These are phyloP conservation scores for Cladorrhinum sp. DNA, from an alignment of 2,329 filamentous ascomycete species.

Conservation along the genomic window DNA sequence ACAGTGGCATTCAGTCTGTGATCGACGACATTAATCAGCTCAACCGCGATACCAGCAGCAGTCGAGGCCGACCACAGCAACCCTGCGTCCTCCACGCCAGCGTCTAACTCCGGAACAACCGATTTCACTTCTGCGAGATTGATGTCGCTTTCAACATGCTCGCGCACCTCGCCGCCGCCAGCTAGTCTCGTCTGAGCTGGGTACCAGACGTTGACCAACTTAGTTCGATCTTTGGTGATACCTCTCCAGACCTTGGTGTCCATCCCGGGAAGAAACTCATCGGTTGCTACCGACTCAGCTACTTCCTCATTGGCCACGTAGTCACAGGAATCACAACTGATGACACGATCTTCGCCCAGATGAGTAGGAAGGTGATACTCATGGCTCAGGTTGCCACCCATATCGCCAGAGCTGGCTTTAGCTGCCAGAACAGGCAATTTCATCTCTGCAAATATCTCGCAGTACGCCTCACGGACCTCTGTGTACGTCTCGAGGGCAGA, in stretches of 20 bases:
- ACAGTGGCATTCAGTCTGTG: conserved; percentile 19
- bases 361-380: conserved; percentile 84
- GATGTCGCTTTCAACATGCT: conserved; percentile 35
- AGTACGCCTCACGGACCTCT: conserved; percentile 70
- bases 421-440: conserved; percentile 81
- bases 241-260: conserved; percentile 54
- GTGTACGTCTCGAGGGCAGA: conserved; percentile 79
- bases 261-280: conserved; percentile 1
- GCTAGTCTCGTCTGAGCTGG: conserved; percentile 35
- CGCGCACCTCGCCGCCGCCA: conserved; percentile 19
- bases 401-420: conserved; percentile 89
- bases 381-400: conserved; percentile 89
- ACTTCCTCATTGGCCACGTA: conserved; percentile 87
- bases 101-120: conserved; percentile 65
- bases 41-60: conserved; percentile 14
- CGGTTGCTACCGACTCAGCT: conserved; percentile 41
- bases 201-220: conserved; percentile 68
- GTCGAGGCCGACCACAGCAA: conserved; percentile 49
- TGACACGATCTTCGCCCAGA: conserved; percentile 81
- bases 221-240: conserved; percentile 64
- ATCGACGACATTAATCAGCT: conserved; percentile 39
- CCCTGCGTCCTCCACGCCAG: conserved; percentile 60
- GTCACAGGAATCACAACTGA: conserved; percentile 69
- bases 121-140: conserved; percentile 62
- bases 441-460: conserved; percentile 74